These are phyloP conservation scores for Pseudopithomyces chartarum DNA, from an alignment of 2,329 filamentous ascomycete species.

Conservation along the genomic window DNA sequence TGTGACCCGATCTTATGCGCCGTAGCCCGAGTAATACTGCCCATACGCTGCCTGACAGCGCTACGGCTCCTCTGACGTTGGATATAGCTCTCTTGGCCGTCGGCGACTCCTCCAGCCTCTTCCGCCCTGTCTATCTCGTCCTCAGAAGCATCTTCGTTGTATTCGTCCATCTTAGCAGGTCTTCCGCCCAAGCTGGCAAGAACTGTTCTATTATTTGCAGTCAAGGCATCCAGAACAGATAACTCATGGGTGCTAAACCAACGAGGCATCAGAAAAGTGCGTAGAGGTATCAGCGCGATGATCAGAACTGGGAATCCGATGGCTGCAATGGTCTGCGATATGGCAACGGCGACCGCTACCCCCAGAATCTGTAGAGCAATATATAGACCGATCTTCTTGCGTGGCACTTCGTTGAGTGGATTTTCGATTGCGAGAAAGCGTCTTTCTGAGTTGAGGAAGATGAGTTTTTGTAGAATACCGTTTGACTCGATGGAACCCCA, in stretches of 20 bases:
- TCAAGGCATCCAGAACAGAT: conserved; percentile 56
- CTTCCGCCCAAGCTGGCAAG: conserved; percentile 58
- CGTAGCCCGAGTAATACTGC: conserved; percentile 22
- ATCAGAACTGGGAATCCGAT: conserved; percentile 64
- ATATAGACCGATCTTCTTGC: conserved; percentile 54
- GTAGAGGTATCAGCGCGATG: conserved; percentile 59
- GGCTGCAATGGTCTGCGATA: conserved; percentile 62
- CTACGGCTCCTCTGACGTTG: conserved; percentile 15
- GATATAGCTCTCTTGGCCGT: conserved; percentile 5
- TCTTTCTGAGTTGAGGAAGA: conserved; percentile 53
- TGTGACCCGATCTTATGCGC: conserved; percentile 3
- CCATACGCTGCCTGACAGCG: conserved; percentile 26
- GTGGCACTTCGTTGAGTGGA: conserved; percentile 49
- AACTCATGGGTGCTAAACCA: conserved; percentile 57
- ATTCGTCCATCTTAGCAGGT: conserved; percentile 40
- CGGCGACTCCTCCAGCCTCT: not conserved
- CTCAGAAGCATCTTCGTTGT: conserved; percentile 31
- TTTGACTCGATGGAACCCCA: conserved; percentile 54
- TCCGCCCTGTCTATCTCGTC: conserved; percentile 15
- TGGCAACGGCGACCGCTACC: conserved; percentile 57
- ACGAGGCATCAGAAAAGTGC: conserved; percentile 54
- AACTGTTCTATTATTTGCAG: conserved; percentile 57
- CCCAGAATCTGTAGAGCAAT: conserved; percentile 55
- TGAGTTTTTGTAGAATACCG: conserved; percentile 55
- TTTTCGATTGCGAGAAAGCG: conserved; percentile 55